Evolutionary conservation across 2,329 filamentous ascomycete genomes (phyloP).

Genomic region (Beauveria brongniartii): DNA sequence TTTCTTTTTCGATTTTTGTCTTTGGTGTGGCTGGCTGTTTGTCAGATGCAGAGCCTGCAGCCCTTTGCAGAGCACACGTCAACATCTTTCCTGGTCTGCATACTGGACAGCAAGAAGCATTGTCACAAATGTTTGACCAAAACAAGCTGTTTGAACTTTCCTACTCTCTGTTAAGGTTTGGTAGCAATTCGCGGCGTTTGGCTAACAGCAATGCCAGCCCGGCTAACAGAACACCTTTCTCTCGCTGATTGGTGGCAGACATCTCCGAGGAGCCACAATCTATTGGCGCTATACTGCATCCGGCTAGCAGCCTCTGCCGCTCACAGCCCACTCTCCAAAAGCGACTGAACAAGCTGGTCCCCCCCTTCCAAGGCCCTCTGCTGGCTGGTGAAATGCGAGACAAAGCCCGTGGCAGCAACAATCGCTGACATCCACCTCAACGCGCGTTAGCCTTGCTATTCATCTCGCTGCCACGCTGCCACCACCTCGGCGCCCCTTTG

Average conservation of each 20-base stretch:
- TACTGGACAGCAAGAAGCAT: not conserved
- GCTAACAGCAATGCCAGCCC: not conserved
- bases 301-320: not conserved
- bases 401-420: slow-evolving; percentile 5
- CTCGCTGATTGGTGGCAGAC: not conserved
- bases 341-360: not conserved
- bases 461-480: slow-evolving; percentile 9
- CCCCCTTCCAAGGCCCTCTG: not conserved
- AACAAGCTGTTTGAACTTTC: not conserved
- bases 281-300: not conserved
- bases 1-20: not conserved
- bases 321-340: not conserved
- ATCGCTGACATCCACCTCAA: slow-evolving; percentile 10
- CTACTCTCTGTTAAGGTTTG: not conserved
- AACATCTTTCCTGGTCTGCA: not conserved
- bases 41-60: not conserved
- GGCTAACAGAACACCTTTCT: not conserved
- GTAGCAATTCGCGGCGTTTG: not conserved
- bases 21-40: not conserved
- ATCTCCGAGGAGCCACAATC: not conserved
- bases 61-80: not conserved
- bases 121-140: not conserved
- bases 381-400: slow-evolving; percentile 7
- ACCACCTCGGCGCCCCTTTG: slow-evolving; percentile 5
- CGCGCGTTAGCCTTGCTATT: slow-evolving; percentile 12